Evolutionary conservation across 148 eudicot genomes (phyloP).

Genomic region (Chenopodium berlandieri): DNA sequence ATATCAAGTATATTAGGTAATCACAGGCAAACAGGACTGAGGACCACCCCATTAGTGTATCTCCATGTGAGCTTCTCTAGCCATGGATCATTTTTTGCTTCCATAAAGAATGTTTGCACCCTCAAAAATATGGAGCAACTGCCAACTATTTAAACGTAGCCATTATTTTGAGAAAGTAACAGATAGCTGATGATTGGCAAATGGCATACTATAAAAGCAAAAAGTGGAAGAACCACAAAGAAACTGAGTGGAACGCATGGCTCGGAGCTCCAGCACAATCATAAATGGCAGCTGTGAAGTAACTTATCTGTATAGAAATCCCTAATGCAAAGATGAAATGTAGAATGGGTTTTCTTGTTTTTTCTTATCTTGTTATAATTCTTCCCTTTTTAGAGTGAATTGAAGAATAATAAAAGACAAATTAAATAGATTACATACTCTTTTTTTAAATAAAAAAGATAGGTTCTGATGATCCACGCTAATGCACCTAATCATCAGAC

Average conservation of each 20-base stretch:
- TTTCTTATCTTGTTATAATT: background rate
- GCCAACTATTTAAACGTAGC: background rate
- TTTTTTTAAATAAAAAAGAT: no score
- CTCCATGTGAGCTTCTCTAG: background rate
- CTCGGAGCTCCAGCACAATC: background rate
- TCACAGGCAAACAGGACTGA: background rate
- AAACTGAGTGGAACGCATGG: background rate
- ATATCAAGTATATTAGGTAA: background rate
- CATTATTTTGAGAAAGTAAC: background rate
- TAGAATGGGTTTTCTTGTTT: background rate
- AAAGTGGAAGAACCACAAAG: background rate
- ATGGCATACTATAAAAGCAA: background rate
- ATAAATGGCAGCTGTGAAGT: background rate
- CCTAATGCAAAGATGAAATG: background rate
- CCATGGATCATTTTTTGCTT: background rate
- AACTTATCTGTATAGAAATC: background rate
- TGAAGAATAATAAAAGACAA: no score
- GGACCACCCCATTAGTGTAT: no score
- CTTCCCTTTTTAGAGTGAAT: background rate
- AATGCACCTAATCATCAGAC: background rate
- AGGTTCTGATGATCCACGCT: background rate
- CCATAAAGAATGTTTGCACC: background rate
- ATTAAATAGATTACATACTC: no score
- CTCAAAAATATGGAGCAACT: no score
- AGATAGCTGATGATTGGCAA: background rate